Base-by-base conservation (phyloP, 257 asterid species). In the Leonotis leonurus region DNA sequence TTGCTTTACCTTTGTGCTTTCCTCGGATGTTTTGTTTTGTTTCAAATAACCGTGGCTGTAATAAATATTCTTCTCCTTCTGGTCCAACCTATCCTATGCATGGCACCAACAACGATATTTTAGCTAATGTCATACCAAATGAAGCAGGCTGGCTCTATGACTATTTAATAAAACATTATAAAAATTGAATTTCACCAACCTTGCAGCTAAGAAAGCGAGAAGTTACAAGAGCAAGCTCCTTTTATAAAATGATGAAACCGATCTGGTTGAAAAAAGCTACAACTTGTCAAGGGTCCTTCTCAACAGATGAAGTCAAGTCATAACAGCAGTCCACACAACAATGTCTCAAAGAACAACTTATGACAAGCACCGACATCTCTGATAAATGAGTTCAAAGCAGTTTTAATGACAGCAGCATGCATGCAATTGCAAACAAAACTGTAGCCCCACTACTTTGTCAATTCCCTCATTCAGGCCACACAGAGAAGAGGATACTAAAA, bases 211-310 rank as follows among this genome's bases (percentile, higher is more conserved):
- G n/a, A n/a, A n/a, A n/a, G n/a, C n/a, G n/a, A 89, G 61, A 86
- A 90, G 60, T 89, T 84, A 79, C 97, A 89, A 72, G 92, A 84
- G 79, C 97, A 89, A 14, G 45, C 50, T 49, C 94, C 92, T 9
- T 73, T 75, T 69, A 67, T 77, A 69, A 84, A 89, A 72, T 76
- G 90, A 77, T 89, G 97, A 70, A 89, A 89, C 45, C 97, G 84
- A 84, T 77, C 82, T 74, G 84, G 35, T 77, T 80, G 67, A 85
- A 86, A 18, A 85, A 76, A 52, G 32, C 48, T 37, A 88, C 57
- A 63, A 86, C 83, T 65, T 62, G 75, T 30, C 76, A 71, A 5
- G 95, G 94, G 29, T 81, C 76, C 65, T 66, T 80, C 40, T 81
- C 88, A 0, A 86, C 75, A 41, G 71, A 81, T 1, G 86, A 81